phyloP scores from a whole-genome alignment of 331 rosid genomes.

The Malus hybrid region DNA sequence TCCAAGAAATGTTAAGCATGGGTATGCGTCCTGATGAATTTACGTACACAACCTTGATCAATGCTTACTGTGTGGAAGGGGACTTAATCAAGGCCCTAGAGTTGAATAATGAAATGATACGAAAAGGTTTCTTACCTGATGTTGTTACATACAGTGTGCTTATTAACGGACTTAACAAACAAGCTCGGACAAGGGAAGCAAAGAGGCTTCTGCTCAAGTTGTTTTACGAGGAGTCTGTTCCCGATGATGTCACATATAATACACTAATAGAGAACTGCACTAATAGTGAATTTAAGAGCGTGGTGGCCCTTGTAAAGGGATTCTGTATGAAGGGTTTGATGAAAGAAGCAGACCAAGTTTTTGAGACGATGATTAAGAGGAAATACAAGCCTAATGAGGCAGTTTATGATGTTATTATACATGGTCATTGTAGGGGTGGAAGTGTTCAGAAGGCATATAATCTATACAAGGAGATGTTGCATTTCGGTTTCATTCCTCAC shows the following conservation, averaged over 20 bases:
- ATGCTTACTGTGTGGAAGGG: slow-evolving; percentile 74
- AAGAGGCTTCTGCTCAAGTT: slow-evolving; percentile 80
- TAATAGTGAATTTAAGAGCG: slow-evolving; percentile 55
- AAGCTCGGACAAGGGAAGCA: slow-evolving; percentile 78
- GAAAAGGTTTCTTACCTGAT: slow-evolving; percentile 73
- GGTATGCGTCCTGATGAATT: slow-evolving; percentile 60
- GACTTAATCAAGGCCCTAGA: slow-evolving; percentile 60
- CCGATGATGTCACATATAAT: slow-evolving; percentile 55
- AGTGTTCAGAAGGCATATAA: slow-evolving; percentile 56
- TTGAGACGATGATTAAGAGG: slow-evolving; percentile 51
- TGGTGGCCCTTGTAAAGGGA: slow-evolving; percentile 73
- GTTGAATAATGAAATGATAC: slow-evolving; percentile 74
- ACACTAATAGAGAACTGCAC: slow-evolving; percentile 72
- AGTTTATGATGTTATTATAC: slow-evolving; percentile 61
- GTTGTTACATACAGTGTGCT: slow-evolving; percentile 84
- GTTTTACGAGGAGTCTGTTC: slow-evolving; percentile 64
- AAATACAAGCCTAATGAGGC: slow-evolving; percentile 50
- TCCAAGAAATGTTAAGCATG: slow-evolving; percentile 51
- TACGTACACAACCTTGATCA: slow-evolving; percentile 72
- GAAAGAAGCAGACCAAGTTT: slow-evolving; percentile 74
- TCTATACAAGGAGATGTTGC: slow-evolving; percentile 59
- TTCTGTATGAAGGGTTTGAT: slow-evolving; percentile 88
- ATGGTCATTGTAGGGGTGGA: slow-evolving; percentile 75
- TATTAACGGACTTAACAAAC: slow-evolving; percentile 78
- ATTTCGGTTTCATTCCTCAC: slow-evolving; percentile 57